Base-by-base conservation (phyloP, 192 early-diverging fungal species). In the Coemansia sp. region DNA sequence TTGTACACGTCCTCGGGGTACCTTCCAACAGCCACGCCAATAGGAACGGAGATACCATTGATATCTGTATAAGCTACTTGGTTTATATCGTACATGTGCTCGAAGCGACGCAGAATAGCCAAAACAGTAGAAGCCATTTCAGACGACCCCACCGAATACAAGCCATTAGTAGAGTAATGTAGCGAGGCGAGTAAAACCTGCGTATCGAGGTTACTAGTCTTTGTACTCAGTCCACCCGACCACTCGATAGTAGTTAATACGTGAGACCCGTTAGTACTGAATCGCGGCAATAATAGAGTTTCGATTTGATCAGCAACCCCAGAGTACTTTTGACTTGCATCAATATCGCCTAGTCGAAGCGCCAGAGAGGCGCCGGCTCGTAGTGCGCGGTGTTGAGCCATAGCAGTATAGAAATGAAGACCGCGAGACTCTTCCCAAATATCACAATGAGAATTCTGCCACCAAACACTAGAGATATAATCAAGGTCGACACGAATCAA, bases 401-500 rank as follows among this genome's bases (percentile, higher is more conserved):
- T 69, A 26, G 77, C 65, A 6, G 91, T 95, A 68, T 88, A 93
- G 58, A 89, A 92, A 72, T 94, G 91, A 37, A 75, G 23, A 9
- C 89, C 94, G 1, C 80, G 64, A 4, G 88, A 69, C 68, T 95
- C 94, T 70, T 95, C 94, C 93, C 94, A 95, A 8, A 94, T 83
- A 69, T 95, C 90, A n/a, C 75, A 84, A 40, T 78, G 80, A 30
- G 64, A 64, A 33, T 68, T 66, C 2, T 84, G 66, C 23, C 14
- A 47, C 86, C 86, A 91, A 32, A 79, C 66, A 5, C 59, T 30
- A 1, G 77, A 72, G n/a, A 90, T 71, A 70, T 89, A 91, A 47
- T 92, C 86, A 43, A 93, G 73, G 61, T 92, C 91, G 8, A 42
- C 28, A 43, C 80, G 79, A 57, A 93, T 83, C 35, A 16, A 74